Percentiles rank a stretch among this genome's conserved stretches.
Evolutionary conservation across 768 basidiomycete genomes (phyloP).

Genomic region (Auriculariales sp.): DNA sequence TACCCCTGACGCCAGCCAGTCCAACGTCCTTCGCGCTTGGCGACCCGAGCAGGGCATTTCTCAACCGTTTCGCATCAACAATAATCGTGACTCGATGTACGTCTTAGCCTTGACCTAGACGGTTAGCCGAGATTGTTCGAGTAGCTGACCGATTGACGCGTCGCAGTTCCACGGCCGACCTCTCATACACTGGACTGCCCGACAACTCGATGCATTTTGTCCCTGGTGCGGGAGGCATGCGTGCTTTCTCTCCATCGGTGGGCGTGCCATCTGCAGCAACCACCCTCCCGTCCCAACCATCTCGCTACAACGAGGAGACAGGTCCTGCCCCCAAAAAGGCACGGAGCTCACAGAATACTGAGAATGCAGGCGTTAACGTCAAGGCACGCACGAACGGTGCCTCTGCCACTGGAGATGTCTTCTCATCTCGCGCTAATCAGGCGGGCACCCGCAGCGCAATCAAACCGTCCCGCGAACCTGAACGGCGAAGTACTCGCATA

Average conservation of each 20-base stretch:
- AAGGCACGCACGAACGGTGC: conserved; percentile 2
- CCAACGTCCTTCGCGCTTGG: conserved; percentile 29
- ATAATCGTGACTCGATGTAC: conserved; percentile 48
- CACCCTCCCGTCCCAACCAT: conserved; percentile 14
- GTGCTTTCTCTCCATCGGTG: conserved; percentile 12
- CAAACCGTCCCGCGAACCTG: conserved; percentile 33
- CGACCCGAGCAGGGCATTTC: conserved; percentile 2
- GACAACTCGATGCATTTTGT: conserved; percentile 35
- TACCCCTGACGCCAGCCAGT: conserved; percentile 49
- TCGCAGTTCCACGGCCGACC: conserved; percentile 41
- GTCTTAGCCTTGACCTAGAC: too few relatives aligned
- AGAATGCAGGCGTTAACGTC: conserved; percentile 4
- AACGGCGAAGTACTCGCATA: conserved; percentile 63
- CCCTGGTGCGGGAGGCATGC: conserved; percentile 14
- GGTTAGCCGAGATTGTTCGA: conserved; percentile 2
- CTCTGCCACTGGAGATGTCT: conserved; percentile 14
- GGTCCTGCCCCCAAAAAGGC: conserved; percentile 66
- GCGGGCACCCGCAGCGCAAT: conserved; percentile 49
- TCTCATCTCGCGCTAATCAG: conserved; percentile 65
- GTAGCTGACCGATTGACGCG: conserved; percentile 8
- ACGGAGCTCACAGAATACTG: conserved; percentile 27
- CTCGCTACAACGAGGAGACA: conserved; percentile 38
- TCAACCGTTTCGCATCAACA: conserved; percentile 44
- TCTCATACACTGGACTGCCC: conserved; percentile 29
- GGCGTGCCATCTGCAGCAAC: conserved; percentile 17